These are phyloP conservation scores for Ceratobasidium papillatum DNA, from an alignment of 1,284 basidiomycete species.

Conservation along the genomic window DNA sequence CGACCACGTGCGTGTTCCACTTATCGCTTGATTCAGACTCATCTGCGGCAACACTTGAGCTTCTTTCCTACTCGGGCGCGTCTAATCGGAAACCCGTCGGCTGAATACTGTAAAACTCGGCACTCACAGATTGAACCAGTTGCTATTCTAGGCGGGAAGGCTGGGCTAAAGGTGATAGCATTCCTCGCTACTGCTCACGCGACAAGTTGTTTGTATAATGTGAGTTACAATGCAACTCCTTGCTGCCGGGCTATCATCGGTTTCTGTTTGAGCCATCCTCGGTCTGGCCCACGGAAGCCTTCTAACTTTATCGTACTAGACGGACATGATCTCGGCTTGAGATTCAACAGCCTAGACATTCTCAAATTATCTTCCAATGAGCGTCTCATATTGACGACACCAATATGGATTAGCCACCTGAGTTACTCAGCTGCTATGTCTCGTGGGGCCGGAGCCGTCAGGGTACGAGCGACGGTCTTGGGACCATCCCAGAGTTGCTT, in stretches of 20 bases:
- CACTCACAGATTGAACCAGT: too few relatives aligned
- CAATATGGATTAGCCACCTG: not conserved
- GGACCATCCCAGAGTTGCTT: constrained; percentile 11
- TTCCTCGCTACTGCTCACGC: too few relatives aligned
- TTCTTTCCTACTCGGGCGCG: too few relatives aligned
- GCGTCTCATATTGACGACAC: not conserved
- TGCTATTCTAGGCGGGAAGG: too few relatives aligned
- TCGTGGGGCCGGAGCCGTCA: not conserved
- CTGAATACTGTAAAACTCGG: too few relatives aligned
- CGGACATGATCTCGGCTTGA: not conserved
- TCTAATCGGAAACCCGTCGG: too few relatives aligned
- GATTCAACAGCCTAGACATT: not conserved
- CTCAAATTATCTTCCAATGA: constrained; percentile 18
- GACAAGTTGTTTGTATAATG: not conserved
- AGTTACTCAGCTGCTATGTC: not conserved
- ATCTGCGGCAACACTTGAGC: too few relatives aligned
- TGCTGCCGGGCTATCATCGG: not conserved
- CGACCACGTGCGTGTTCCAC: too few relatives aligned
- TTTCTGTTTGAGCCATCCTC: not conserved
- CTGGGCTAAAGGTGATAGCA: too few relatives aligned
- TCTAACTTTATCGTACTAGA: not conserved
- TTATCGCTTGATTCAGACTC: too few relatives aligned
- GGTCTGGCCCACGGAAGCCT: not conserved
- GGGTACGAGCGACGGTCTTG: not conserved
- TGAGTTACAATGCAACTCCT: not conserved